A percentile compares a stretch with the other conserved stretches of the same genome.
Conservation (phyloP, 495 filamentous ascomycete species). For the Paragyromitra xinjiangensis region DNA sequence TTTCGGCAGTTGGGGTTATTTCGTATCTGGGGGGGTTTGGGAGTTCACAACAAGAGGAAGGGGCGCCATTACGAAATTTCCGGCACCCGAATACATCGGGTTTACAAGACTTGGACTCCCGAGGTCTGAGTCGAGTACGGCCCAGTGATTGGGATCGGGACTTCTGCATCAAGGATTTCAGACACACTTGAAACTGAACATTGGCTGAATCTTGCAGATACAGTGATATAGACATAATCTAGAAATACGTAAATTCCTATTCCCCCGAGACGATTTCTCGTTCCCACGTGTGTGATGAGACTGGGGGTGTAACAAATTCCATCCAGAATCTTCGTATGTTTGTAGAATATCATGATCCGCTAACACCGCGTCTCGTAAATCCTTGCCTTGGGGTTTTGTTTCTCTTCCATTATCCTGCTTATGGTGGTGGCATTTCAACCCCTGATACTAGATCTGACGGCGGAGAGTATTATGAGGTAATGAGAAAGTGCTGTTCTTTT, state of each 20-base stretch:
- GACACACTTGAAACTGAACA: conserved; percentile 22
- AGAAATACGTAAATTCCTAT: not conserved
- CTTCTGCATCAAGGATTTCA: conserved; percentile 13
- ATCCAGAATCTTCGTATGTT: too few relatives aligned
- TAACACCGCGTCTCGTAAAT: too few relatives aligned
- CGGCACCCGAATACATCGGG: conserved; percentile 22
- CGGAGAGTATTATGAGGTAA: too few relatives aligned
- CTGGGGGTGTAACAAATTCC: too few relatives aligned
- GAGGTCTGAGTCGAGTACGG: not conserved
- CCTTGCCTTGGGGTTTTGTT: too few relatives aligned
- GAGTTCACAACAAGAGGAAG: not conserved
- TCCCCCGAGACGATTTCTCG: too few relatives aligned
- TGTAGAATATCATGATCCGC: too few relatives aligned
- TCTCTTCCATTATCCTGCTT: too few relatives aligned
- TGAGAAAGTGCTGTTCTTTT: too few relatives aligned
- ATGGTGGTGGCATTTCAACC: too few relatives aligned
- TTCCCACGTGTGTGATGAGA: too few relatives aligned
- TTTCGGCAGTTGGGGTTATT: conserved; percentile 22
- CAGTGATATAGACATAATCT: conserved; percentile 6
- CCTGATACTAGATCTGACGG: too few relatives aligned
- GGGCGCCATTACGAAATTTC: conserved; percentile 6
- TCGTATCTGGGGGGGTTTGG: not conserved
- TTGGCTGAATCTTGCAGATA: not conserved
- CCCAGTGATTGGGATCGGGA: conserved; percentile 14
- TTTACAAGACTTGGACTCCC: not conserved